Evolutionary conservation across 352 stramenopile species (phyloP), one percentile per base, ranked within the genome.

Genomic region (Pythium sp.): DNA sequence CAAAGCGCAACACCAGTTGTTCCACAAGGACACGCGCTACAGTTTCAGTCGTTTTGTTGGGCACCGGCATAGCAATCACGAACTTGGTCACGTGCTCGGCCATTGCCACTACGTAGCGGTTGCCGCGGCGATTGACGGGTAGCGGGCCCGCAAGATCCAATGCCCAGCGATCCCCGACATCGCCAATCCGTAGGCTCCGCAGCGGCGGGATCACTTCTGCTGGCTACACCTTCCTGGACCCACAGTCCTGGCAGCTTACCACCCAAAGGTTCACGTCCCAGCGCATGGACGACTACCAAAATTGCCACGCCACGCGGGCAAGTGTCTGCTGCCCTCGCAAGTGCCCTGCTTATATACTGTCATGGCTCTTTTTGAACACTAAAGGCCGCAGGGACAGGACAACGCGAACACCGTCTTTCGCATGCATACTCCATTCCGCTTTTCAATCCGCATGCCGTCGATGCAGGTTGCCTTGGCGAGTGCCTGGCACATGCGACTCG

Each of bases 1-100:
- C 62, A 47, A 67, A 55, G 9, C 62, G n/a, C 4, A 72, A 51
- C 2, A 75, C 54, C 14, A 71, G 62, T 20, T 34, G 4, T 0
- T 74, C 41, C 58, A 75, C 43, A 3, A 78, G 20, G 28, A 71
- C 62, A 18, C 12, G 7, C 20, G 68, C 72, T 15, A 77, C 58
- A 0, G 15, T 14, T 15, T 58, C 58, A 0, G 62, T 22, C 14
- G 47, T 53, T 18, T 64, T 53, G 0, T 51, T 46, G 22, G 28
- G 36, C 20, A 73, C 63, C 2, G 72, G 30, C 0, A 67, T 55
- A 0, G 55, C 62, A 8, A 75, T 57, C 36, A 71, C 68, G 11
- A 57, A 72, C 26, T 67, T 62, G 1, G 62, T 69, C 15, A 59
- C 57, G 28, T 78, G 72, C 36, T 72, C 66, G 2, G 58, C 28